Evolutionary conservation across 176 grass and related monocot genomes (phyloP).

Genomic region (Pontederia crassipes): DNA sequence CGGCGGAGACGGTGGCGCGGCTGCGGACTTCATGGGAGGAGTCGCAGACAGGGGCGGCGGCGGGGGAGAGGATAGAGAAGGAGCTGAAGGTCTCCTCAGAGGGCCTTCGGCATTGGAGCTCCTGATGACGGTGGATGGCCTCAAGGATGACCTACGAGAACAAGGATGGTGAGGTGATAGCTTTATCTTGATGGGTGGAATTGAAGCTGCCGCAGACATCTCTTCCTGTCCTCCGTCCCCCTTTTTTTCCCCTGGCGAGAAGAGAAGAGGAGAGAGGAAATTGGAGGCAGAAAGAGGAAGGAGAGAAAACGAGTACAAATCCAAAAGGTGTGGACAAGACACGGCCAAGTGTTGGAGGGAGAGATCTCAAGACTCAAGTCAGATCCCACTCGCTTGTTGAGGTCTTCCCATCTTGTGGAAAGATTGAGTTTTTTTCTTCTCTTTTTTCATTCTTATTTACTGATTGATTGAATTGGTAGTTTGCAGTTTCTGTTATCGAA

Average conservation of each 20-base stretch:
- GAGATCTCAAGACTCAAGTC: no score
- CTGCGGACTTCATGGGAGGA: constrained; percentile 22
- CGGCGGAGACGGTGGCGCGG: constrained; percentile 23
- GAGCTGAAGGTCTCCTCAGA: constrained; percentile 62
- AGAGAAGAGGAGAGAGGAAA: no score
- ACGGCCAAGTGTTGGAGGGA: no score
- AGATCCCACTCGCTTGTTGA: no score
- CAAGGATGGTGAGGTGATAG: constrained; percentile 23
- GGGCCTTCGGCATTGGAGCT: constrained; percentile 79
- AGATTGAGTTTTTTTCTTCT: no score
- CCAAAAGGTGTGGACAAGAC: no score
- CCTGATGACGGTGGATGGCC: constrained; percentile 38
- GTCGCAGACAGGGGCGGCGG: constrained; percentile 33
- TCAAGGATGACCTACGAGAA: neutral
- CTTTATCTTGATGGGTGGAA: constrained; percentile 85
- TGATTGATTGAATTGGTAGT: no score
- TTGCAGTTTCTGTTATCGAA: no score
- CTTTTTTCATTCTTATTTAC: no score
- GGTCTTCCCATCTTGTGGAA: no score
- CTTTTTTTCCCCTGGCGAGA: constrained; percentile 5
- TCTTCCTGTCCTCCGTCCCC: neutral
- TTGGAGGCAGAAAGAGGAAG: no score
- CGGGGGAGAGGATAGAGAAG: constrained; percentile 61
- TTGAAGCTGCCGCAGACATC: constrained; percentile 74
- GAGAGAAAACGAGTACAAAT: no score